Evolutionary conservation across 495 filamentous ascomycete species (phyloP), one percentile per base, ranked within the genome.

Genomic region (Cairneyella variabilis): DNA sequence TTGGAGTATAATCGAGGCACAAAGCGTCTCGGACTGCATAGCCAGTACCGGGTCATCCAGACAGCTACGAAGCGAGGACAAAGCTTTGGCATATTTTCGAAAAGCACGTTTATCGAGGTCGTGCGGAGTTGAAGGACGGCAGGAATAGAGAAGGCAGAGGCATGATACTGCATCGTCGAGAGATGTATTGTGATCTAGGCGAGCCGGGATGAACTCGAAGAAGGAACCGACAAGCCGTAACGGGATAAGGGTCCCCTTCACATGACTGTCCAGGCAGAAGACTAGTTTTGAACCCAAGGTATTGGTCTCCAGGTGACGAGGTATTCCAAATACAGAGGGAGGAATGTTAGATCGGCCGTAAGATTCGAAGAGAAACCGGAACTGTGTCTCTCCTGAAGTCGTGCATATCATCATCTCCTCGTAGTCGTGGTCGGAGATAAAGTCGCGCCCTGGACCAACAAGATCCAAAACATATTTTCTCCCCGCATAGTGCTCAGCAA

Each of bases 91-190:
- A 28, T 56, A 56, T n/a, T 16, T 56, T 38, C 50, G 44, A 37
- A 14, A 44, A n/a, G 44, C 37, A 20, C 36, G 14, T 30, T 37
- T 42, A 1, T 43, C 9, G 14, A 22, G 14, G 12, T 16, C 21
- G 16, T 42, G 50, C 7, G 53, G 22, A 6, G 46, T 25, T 21
- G 37, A 43, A 49, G 11, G 14, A 7, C 21, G 11, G 1, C 12
- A 3, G 20, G 16, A 45, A 21, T 50, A 56, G 17, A 56, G 32
- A 5, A 36, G 14, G 43, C 44, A 49, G 25, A 56, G 21, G 26
- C 53, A 56, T 25, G 36, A 18, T n/a, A 50, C 38, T 25, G 45
- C 44, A 23, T 56, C 46, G 22, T 56, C 53, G 6, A 56, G 53
- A 9, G 53, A 44, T 8, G 14, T n/a, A 18, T 56, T 56, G 17